Base-by-base conservation (phyloP, 208 protist species). In the Leishmania braziliensis region DNA sequence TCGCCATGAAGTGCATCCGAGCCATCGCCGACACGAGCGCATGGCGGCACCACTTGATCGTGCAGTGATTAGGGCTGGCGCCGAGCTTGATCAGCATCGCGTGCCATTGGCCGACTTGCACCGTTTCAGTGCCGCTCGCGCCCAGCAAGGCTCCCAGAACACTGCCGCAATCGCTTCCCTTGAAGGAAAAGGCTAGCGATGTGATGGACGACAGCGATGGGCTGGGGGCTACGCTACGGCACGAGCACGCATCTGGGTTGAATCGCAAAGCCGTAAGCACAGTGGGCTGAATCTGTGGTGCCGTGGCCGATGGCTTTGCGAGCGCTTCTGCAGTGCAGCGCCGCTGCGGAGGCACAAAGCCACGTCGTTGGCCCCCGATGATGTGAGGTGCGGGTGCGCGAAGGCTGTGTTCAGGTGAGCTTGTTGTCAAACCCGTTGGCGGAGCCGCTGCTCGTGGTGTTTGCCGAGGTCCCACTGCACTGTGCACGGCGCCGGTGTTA, bases 31-130 rank as follows among this genome's bases (percentile, higher is more conserved):
- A 90, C 20, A 77, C 50, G 8, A 96, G 65, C 60, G 86, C 87
- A 53, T 94, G 90, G 18, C 70, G 39, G 78, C 88, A 96, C 93
- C 91, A 95, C 63, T 78, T 77, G 1, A 83, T 60, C 23, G 90
- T 85, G 80, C 89, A 93, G 51, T 84, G 78, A 18, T 66, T 78
- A 5, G 78, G 39, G 36, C 60, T 77, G 0, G 89, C 92, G 5
- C 91, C 92, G 20, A 94, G 86, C 6, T 53, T 78, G 20, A 93
- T 79, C 12, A 96, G 69, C n/a, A 89, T 63, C 23, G 75, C 84
- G 75, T 86, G 86, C 88, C 91, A 96, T 33, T 87, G 84, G 9
- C 46, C 29, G 0, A 68, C 12, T 23, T 54, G 66, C 33, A 90
- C 84, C 48, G 65, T 18, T 46, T 84, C 75, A 3, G 36, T 23